Percentiles rank a stretch among this genome's conserved stretches.
phyloP scores from a whole-genome alignment of 371 early-diverging fungal species.

The Circinella umbellata region DNA sequence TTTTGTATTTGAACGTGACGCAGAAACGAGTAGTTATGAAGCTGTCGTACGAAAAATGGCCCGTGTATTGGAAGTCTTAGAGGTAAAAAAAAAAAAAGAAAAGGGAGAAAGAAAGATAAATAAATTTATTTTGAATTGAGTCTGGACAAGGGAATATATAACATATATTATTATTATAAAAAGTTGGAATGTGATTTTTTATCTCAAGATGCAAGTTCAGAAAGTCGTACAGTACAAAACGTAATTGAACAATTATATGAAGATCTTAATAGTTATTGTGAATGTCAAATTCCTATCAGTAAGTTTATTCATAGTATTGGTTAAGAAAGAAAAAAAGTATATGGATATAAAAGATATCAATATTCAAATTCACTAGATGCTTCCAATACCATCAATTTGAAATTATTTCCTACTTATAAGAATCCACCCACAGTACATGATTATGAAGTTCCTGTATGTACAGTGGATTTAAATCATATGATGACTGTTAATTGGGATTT shows the following conservation, averaged over 20 bases:
- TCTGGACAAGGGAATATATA: no score
- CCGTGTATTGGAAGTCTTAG: conserved; percentile 72
- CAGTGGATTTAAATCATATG: conserved; percentile 68
- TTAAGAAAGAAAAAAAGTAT: not conserved
- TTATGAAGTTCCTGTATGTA: conserved; percentile 84
- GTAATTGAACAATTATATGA: conserved; percentile 87
- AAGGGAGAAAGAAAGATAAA: not conserved
- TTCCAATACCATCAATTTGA: conserved; percentile 78
- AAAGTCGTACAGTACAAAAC: conserved; percentile 62
- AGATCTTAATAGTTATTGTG: conserved; percentile 84
- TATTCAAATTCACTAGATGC: conserved; percentile 41
- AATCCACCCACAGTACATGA: conserved; percentile 79
- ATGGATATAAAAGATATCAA: not conserved
- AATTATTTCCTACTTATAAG: conserved; percentile 82
- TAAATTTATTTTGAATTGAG: no score
- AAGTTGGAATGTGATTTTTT: conserved; percentile 78
- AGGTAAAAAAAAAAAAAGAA: conserved; percentile 47
- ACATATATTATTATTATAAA: not conserved
- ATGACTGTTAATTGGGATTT: conserved; percentile 85
- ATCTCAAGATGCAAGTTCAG: conserved; percentile 44
- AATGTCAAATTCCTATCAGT: conserved; percentile 90
- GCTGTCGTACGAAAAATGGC: conserved; percentile 85
- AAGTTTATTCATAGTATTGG: conserved; percentile 19
- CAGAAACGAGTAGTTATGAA: conserved; percentile 77
- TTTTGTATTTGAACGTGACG: conserved; percentile 87